A percentile compares a stretch with the other conserved stretches of the same genome.
Conservation (phyloP, 768 basidiomycete species). For the Auricularia cornea region DNA sequence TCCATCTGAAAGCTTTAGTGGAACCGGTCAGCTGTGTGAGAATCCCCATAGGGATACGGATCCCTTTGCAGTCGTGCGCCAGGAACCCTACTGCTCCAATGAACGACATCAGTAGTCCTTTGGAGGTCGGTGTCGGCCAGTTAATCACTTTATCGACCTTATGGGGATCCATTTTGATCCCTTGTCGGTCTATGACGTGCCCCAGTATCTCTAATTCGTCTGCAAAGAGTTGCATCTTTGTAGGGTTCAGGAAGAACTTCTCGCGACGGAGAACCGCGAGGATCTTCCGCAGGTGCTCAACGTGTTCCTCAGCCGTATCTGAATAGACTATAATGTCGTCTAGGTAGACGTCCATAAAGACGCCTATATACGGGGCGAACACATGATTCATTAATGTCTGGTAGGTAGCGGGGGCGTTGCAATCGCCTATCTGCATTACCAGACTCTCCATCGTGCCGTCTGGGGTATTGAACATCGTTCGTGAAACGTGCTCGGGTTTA, state of each 20-base stretch:
- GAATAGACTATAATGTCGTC: constrained; percentile 31
- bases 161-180: neutral
- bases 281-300: constrained; percentile 6
- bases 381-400: constrained; percentile 37
- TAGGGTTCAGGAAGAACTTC: constrained; percentile 5
- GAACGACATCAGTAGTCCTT: neutral
- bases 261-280: constrained; percentile 6
- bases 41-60: neutral
- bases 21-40: neutral
- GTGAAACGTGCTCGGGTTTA: constrained; percentile 13
- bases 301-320: constrained; percentile 15
- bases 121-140: neutral
- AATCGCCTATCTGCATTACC: constrained; percentile 29
- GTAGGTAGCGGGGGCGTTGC: constrained; percentile 31
- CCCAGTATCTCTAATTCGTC: neutral
- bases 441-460: constrained; percentile 37
- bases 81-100: neutral
- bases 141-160: neutral
- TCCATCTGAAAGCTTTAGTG: neutral
- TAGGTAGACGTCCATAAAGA: constrained; percentile 28
- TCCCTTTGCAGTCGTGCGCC: neutral
- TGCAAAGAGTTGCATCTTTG: constrained; percentile 2
- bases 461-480: constrained; percentile 26
- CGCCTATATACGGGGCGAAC: constrained; percentile 21
- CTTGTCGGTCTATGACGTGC: neutral